These are phyloP conservation scores for Kalmusia sp. DNA, from an alignment of 2,329 filamentous ascomycete genomes.

Conservation along the genomic window DNA sequence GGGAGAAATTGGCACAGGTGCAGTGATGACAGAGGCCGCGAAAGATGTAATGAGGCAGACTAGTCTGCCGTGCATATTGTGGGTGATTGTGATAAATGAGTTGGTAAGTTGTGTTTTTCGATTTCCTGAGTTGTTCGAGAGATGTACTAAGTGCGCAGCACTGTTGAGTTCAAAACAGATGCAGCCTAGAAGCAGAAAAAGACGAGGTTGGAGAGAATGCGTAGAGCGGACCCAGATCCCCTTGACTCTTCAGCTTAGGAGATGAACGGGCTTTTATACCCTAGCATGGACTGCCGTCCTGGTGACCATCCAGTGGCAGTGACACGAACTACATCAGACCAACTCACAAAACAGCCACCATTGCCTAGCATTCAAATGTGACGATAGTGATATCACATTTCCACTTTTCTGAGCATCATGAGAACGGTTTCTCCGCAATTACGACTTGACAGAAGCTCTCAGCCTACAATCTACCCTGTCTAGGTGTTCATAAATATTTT, in stretches of 20 bases:
- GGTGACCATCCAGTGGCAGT: too few species aligned
- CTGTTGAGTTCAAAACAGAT: conserved; percentile 5
- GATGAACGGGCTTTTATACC: conserved; percentile 2
- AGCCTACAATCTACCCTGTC: conserved; percentile 1
- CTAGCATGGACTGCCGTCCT: not conserved
- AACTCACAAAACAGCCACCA: conserved; percentile 2
- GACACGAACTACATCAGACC: conserved; percentile 1
- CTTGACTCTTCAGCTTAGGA: conserved; percentile 4
- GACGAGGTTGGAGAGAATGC: conserved; percentile 7
- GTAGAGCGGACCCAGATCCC: conserved; percentile 12
- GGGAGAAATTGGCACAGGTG: not conserved
- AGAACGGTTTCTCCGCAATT: not conserved
- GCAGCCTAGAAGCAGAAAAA: conserved; percentile 7
- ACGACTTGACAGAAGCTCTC: not conserved
- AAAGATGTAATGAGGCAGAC: conserved; percentile 1
- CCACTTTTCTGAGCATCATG: conserved; percentile 3
- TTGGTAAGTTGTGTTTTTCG: not conserved
- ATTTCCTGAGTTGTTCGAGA: not conserved
- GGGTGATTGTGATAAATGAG: conserved; percentile 1
- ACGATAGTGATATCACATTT: not conserved
- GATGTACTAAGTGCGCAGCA: conserved; percentile 4
- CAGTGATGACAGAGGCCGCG: conserved; percentile 1
- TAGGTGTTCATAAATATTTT: not conserved
- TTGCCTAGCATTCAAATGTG: conserved; percentile 2
- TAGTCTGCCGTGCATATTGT: conserved; percentile 10